Evolutionary conservation across 352 stramenopile species (phyloP).

Genomic region (Phytopythium litorale): DNA sequence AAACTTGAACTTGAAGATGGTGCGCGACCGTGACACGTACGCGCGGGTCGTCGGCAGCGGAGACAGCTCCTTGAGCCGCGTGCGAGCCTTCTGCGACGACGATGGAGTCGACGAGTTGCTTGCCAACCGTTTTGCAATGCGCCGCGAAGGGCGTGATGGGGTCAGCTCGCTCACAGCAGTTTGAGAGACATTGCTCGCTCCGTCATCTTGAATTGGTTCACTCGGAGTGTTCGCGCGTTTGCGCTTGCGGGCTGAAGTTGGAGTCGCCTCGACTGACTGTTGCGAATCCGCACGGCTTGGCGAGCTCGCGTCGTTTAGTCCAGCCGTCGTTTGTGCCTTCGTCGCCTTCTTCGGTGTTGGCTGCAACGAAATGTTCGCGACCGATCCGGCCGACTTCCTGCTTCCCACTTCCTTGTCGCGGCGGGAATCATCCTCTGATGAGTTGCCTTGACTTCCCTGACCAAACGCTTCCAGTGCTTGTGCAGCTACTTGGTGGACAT

Average conservation of each 20-base stretch:
- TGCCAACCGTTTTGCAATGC: constrained; percentile 15
- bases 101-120: constrained; percentile 17
- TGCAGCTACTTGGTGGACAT: constrained; percentile 21
- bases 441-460: background rate
- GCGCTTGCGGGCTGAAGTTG: constrained; percentile 12
- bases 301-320: background rate
- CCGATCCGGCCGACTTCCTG: background rate
- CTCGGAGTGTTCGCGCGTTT: constrained; percentile 15
- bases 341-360: constrained; percentile 4
- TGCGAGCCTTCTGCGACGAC: constrained; percentile 46
- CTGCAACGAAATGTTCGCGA: background rate
- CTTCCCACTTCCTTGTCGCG: background rate
- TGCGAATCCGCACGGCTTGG: constrained; percentile 1
- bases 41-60: constrained; percentile 41
- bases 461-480: constrained; percentile 16
- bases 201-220: background rate
- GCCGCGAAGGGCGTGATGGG: constrained; percentile 13
- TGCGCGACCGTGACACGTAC: constrained; percentile 46
- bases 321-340: background rate
- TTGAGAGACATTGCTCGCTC: background rate
- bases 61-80: constrained; percentile 40
- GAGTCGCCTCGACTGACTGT: constrained; percentile 9
- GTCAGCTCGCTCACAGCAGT: constrained; percentile 10
- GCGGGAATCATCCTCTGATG: background rate
- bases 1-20: constrained; percentile 70